Percentiles rank a stretch among this genome's conserved stretches.
Conservation (phyloP, 2,329 filamentous ascomycete genomes). For the Dothideomycetes sp. region DNA sequence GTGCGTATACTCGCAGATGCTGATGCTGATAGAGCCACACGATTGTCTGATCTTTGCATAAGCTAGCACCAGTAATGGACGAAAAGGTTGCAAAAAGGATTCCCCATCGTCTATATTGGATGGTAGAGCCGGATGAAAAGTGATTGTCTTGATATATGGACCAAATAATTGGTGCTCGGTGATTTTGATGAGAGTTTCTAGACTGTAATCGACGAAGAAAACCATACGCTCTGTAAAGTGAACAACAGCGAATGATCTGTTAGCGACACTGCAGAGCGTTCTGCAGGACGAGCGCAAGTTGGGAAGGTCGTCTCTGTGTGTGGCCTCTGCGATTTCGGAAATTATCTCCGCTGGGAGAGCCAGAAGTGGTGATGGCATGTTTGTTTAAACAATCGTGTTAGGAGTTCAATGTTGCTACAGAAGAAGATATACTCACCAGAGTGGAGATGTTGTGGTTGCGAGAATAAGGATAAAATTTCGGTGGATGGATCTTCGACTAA, state of each 20-base stretch:
- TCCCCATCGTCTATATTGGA: not conserved
- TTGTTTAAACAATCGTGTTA: not conserved
- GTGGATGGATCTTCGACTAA: not conserved
- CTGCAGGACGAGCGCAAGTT: not conserved
- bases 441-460: no score
- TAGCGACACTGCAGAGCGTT: not conserved
- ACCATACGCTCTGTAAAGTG: conserved; percentile 1
- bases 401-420: not conserved
- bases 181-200: conserved; percentile 4
- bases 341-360: conserved; percentile 2
- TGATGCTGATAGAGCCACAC: not conserved
- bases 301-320: not conserved
- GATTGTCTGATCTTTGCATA: not conserved
- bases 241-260: not conserved
- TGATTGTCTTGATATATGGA: not conserved
- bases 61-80: not conserved
- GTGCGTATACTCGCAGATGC: not conserved
- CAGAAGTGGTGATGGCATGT: not conserved
- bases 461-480: no score
- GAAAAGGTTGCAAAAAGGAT: not conserved
- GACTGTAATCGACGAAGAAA: not conserved
- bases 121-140: not conserved
- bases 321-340: not conserved
- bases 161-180: conserved; percentile 6
- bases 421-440: not conserved